These are phyloP conservation scores for Boletus coccyginus DNA, from an alignment of 768 basidiomycete genomes.

Conservation along the genomic window DNA sequence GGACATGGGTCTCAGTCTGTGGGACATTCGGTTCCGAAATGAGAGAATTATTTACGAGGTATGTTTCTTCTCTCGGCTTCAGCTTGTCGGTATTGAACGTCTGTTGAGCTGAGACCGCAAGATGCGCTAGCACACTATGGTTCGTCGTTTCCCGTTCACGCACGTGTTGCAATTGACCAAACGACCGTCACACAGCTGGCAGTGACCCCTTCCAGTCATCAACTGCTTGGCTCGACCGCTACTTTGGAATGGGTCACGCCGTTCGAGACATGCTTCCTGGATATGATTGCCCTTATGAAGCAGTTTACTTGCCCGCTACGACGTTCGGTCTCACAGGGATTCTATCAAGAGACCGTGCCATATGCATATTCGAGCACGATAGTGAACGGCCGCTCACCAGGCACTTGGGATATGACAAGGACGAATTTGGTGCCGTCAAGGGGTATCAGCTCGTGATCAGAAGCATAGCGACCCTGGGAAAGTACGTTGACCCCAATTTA, in stretches of 20 bases:
- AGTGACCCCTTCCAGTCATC: constrained; percentile 60
- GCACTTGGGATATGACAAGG: constrained; percentile 50
- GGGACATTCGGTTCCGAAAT: constrained; percentile 55
- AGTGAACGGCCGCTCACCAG: constrained; percentile 54
- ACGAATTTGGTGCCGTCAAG: constrained; percentile 60
- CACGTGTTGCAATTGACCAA: neutral
- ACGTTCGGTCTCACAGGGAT: constrained; percentile 46
- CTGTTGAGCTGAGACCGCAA: constrained; percentile 49
- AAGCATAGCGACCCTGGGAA: constrained; percentile 59
- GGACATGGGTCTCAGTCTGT: constrained; percentile 64
- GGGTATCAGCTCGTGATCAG: constrained; percentile 58
- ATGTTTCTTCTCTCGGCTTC: neutral
- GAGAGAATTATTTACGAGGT: constrained; percentile 65
- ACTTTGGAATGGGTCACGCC: constrained; percentile 58
- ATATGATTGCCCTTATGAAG: constrained; percentile 66
- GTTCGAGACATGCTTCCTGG: constrained; percentile 63
- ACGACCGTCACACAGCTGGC: constrained; percentile 38
- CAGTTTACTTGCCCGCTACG: constrained; percentile 57
- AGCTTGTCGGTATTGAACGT: neutral
- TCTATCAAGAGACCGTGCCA: constrained; percentile 47
- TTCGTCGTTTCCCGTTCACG: constrained; percentile 17
- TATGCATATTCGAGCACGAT: constrained; percentile 66
- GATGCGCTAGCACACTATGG: constrained; percentile 63
- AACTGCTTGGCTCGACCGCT: constrained; percentile 61
- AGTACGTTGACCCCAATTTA: constrained; percentile 39